Conservation (phyloP, 768 basidiomycete genomes). For the Mycena floridula region DNA sequence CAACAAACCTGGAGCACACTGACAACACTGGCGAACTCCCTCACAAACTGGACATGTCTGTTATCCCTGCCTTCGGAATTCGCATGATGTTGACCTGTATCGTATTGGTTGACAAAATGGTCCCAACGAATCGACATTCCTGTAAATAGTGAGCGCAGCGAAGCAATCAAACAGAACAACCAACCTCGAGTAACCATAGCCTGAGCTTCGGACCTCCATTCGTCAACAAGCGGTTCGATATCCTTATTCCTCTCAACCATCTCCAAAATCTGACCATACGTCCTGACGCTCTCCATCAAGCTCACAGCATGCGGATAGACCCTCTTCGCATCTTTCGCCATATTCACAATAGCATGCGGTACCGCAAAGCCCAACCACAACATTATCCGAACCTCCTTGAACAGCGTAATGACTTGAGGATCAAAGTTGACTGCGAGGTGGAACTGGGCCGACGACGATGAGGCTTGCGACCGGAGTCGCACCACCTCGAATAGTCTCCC, state of each 20-base stretch:
- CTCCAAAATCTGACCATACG: conserved; percentile 93
- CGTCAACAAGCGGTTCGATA: conserved; percentile 91
- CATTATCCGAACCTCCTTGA: conserved; percentile 96
- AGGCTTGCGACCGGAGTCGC: conserved; percentile 57
- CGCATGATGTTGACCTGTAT: conserved; percentile 69
- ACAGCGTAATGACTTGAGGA: conserved; percentile 94
- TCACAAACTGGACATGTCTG: conserved; percentile 91
- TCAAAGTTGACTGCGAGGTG: conserved; percentile 97
- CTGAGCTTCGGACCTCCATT: conserved; percentile 90
- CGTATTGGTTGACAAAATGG: conserved; percentile 92
- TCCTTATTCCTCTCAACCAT: conserved; percentile 86
- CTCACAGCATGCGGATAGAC: conserved; percentile 98
- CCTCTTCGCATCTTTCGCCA: conserved; percentile 98
- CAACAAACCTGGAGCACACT: conserved; percentile 77
- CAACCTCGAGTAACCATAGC: conserved; percentile 92
- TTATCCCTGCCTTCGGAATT: conserved; percentile 55
- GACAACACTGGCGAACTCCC: conserved; percentile 91
- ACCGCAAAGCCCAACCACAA: conserved; percentile 96
- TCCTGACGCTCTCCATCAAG: conserved; percentile 98
- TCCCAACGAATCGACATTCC: conserved; percentile 98
- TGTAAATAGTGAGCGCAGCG: too few relatives aligned
- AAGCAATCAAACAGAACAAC: too few relatives aligned
- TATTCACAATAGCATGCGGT: conserved; percentile 89
- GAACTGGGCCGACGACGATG: conserved; percentile 28
- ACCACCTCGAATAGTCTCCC: conserved; percentile 93